Conservation (phyloP, 2,329 filamentous ascomycete species). For the Thermothelomyces thermophilus region DNA sequence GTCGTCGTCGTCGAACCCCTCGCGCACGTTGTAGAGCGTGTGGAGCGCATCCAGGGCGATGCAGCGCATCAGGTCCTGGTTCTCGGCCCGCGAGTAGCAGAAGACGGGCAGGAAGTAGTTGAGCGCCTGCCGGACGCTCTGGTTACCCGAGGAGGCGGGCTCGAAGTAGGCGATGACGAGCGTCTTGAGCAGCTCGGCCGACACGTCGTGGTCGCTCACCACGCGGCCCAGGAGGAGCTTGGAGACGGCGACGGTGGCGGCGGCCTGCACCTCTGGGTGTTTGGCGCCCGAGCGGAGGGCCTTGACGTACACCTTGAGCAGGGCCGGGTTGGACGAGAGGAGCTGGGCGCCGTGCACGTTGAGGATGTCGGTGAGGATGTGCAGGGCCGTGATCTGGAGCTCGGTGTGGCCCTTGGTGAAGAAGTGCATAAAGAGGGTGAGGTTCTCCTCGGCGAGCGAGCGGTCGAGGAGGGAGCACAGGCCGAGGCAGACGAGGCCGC, state of each 20-base stretch:
- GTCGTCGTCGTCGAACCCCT: slow-evolving; percentile 67
- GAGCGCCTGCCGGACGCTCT: slow-evolving; percentile 75
- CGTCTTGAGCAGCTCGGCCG: slow-evolving; percentile 71
- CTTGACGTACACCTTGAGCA: slow-evolving; percentile 81
- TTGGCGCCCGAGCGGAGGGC: slow-evolving; percentile 67
- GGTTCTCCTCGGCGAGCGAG: slow-evolving; percentile 84
- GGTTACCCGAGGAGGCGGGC: slow-evolving; percentile 71
- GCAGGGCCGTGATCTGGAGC: slow-evolving; percentile 81
- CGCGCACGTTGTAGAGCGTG: slow-evolving; percentile 64
- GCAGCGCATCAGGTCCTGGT: slow-evolving; percentile 72
- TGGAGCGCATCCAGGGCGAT: slow-evolving; percentile 71
- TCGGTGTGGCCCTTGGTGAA: slow-evolving; percentile 88
- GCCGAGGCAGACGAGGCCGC: slow-evolving; percentile 81
- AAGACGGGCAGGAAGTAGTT: slow-evolving; percentile 95
- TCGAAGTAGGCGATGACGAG: slow-evolving; percentile 86
- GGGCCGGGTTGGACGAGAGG: slow-evolving; percentile 56
- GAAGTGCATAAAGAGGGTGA: slow-evolving; percentile 91
- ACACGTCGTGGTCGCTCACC: slow-evolving; percentile 61
- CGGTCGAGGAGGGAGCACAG: slow-evolving; percentile 87
- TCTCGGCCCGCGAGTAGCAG: slow-evolving; percentile 76
- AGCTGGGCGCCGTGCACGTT: slow-evolving; percentile 81
- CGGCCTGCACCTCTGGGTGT: slow-evolving; percentile 68
- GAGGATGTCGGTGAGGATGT: slow-evolving; percentile 89
- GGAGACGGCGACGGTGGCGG: slow-evolving; percentile 71
- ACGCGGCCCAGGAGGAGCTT: slow-evolving; percentile 80